A percentile compares a stretch with the other conserved stretches of the same genome.
Evolutionary conservation across 805 yeast genomes (phyloP).

Genomic region (Candida nanaspora): DNA sequence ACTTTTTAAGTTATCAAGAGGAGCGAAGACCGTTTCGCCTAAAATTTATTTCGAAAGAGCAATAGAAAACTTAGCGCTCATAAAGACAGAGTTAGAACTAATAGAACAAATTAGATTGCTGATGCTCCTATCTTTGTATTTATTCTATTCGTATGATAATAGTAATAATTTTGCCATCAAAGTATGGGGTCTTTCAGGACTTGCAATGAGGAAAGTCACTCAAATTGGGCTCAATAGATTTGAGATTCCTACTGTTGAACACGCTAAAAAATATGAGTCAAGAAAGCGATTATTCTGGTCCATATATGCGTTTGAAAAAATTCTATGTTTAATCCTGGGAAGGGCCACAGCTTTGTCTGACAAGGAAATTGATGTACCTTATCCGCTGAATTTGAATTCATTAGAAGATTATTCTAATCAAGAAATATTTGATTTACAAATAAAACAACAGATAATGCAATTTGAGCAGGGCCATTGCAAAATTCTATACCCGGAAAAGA

Average conservation of each 20-base stretch:
- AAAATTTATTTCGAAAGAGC: slow-evolving; percentile 10
- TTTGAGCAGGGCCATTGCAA: slow-evolving; percentile 6
- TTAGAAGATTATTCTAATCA: slow-evolving; percentile 1
- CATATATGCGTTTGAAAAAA: slow-evolving; percentile 11
- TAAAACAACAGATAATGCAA: slow-evolving; percentile 8
- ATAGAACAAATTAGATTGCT: slow-evolving; percentile 10
- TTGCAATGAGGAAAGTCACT: slow-evolving; percentile 10
- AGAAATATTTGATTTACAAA: slow-evolving; percentile 6
- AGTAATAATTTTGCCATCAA: slow-evolving; percentile 9
- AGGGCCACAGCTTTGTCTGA: slow-evolving; percentile 11
- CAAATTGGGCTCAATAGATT: slow-evolving; percentile 11
- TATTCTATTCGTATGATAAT: slow-evolving; percentile 11
- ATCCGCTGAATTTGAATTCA: slow-evolving; percentile 3
- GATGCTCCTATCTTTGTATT: slow-evolving; percentile 10
- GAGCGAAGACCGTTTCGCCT: slow-evolving; percentile 5
- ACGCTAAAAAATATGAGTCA: slow-evolving; percentile 3
- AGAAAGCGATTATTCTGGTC: slow-evolving; percentile 11
- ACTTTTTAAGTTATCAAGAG: slow-evolving; percentile 6
- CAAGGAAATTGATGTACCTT: slow-evolving; percentile 12
- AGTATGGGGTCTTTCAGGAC: slow-evolving; percentile 13
- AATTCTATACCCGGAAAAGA: slow-evolving; percentile 6
- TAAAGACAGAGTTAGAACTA: slow-evolving; percentile 1
- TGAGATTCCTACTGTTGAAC: slow-evolving; percentile 4
- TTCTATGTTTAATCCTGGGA: slow-evolving; percentile 11
- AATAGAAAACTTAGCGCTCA: slow-evolving; percentile 3